Evolutionary conservation across 805 yeast genomes (phyloP).

Genomic region (Candida ulmi): DNA sequence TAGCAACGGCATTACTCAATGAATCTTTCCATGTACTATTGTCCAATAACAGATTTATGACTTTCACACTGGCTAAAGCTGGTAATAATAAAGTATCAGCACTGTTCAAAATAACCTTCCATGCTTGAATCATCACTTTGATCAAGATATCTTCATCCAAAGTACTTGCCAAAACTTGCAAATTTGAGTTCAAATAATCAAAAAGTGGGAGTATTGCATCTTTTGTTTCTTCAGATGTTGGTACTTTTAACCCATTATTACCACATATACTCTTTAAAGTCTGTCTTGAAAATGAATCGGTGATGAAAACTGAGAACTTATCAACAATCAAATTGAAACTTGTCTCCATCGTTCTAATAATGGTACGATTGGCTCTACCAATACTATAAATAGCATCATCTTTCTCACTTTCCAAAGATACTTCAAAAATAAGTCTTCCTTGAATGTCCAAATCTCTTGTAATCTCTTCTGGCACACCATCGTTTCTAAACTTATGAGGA

Average conservation of each 20-base stretch:
- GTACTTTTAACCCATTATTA: constrained; percentile 34
- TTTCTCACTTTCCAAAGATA: constrained; percentile 75
- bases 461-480: constrained; percentile 60
- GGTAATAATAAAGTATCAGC: constrained; percentile 77
- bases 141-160: constrained; percentile 50
- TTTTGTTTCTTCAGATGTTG: constrained; percentile 44
- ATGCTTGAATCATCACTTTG: constrained; percentile 69
- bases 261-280: constrained; percentile 57
- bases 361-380: constrained; percentile 66
- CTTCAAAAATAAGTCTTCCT: constrained; percentile 60
- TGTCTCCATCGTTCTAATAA: constrained; percentile 60
- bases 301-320: constrained; percentile 62
- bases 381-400: constrained; percentile 77
- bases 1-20: constrained; percentile 43
- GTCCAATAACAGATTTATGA: constrained; percentile 22
- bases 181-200: constrained; percentile 65
- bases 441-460: constrained; percentile 54
- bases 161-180: constrained; percentile 55
- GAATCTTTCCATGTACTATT: constrained; percentile 35
- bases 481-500: constrained; percentile 56
- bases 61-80: constrained; percentile 44
- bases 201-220: constrained; percentile 69
- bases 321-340: constrained; percentile 66
- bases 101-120: constrained; percentile 66
- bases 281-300: constrained; percentile 47